Conservation (phyloP, 2,329 filamentous ascomycete genomes). For the Paecilomyces fulvus region DNA sequence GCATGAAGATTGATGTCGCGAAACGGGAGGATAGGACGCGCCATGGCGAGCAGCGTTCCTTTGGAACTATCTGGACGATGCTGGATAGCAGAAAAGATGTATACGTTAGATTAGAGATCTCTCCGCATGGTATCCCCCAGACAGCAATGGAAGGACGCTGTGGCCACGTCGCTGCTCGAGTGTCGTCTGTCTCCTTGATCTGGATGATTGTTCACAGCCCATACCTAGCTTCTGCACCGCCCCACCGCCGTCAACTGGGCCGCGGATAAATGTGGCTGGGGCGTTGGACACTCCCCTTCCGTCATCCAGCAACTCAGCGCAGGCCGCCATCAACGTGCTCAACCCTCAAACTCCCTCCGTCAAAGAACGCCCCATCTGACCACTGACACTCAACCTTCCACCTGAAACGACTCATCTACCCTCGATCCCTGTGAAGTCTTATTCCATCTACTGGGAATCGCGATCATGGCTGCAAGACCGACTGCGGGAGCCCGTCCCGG, state of each 20-base stretch:
- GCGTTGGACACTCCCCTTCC: conserved; percentile 13
- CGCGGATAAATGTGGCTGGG: conserved; percentile 19
- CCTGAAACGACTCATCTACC: conserved; percentile 3
- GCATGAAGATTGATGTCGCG: conserved; percentile 96
- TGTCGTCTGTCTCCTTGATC: background rate
- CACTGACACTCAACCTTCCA: background rate
- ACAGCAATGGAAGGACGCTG: background rate
- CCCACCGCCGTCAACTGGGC: conserved; percentile 5
- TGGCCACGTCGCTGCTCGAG: background rate
- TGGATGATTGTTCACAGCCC: background rate
- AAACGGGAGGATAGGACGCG: conserved; percentile 55
- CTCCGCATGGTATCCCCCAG: background rate
- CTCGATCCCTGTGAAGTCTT: conserved; percentile 3
- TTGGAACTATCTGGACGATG: background rate
- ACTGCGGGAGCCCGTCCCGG: conserved; percentile 59
- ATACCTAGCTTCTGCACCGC: background rate
- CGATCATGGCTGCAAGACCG: conserved; percentile 75
- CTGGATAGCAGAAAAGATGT: background rate
- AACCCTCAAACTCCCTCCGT: conserved; percentile 4
- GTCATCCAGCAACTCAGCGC: conserved; percentile 19
- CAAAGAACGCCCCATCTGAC: background rate
- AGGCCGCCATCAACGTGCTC: conserved; percentile 9
- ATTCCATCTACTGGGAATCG: conserved; percentile 15
- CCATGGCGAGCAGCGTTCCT: conserved; percentile 21
- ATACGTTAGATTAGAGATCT: background rate